phyloP scores from a whole-genome alignment of 352 stramenopile genomes.

The Hyaloperonospora brassicae region DNA sequence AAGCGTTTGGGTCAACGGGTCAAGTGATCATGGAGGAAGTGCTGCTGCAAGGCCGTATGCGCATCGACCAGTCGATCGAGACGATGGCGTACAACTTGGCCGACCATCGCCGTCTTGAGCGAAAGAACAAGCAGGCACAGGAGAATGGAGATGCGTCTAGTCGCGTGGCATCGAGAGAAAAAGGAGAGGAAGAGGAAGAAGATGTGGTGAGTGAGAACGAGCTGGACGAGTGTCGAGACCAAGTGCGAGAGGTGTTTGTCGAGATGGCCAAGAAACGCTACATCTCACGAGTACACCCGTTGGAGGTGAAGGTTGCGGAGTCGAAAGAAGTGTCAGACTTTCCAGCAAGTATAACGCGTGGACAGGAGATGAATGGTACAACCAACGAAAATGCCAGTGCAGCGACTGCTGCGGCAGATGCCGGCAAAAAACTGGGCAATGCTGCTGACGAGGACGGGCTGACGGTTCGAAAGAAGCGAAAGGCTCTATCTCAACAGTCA shows the following conservation, averaged over 20 bases:
- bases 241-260: conserved; percentile 63
- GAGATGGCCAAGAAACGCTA: conserved; percentile 87
- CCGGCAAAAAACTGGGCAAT: conserved; percentile 13
- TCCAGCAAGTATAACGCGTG: conserved; percentile 51
- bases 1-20: conserved; percentile 65
- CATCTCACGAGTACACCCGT: conserved; percentile 75
- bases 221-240: conserved; percentile 52
- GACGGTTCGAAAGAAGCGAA: conserved; percentile 62
- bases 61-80: conserved; percentile 79
- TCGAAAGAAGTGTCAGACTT: conserved; percentile 53
- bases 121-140: conserved; percentile 18
- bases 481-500: conserved; percentile 17
- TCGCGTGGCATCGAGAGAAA: not conserved
- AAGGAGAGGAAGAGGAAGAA: conserved; percentile 32
- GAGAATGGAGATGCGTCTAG: conserved; percentile 12
- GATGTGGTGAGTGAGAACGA: conserved; percentile 69
- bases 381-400: conserved; percentile 17
- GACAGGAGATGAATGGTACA: conserved; percentile 26
- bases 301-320: conserved; percentile 68
- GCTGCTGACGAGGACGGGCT: conserved; percentile 52
- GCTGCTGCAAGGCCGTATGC: conserved; percentile 73
- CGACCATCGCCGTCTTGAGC: conserved; percentile 40
- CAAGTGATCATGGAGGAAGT: conserved; percentile 86
- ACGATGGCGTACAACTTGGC: conserved; percentile 76
- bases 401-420: conserved; percentile 7